Conservation (phyloP, 768 basidiomycete species). For the Boletus sp. region DNA sequence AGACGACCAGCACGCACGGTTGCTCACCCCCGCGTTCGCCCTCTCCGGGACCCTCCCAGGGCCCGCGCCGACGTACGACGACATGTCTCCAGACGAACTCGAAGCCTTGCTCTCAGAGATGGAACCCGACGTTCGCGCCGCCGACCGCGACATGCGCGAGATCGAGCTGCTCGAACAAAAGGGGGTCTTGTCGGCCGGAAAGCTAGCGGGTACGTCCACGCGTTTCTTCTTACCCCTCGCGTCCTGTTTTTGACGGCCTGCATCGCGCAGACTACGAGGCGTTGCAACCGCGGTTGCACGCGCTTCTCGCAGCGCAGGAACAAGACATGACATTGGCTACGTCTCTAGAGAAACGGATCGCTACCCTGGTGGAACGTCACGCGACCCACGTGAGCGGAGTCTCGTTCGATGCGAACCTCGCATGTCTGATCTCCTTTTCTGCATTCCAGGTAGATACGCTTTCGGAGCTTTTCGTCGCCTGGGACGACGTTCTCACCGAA, state of each 20-base stretch:
- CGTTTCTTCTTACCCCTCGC: background rate
- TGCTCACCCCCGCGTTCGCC: slow-evolving; percentile 74
- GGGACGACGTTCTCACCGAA: slow-evolving; percentile 76
- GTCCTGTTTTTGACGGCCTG: background rate
- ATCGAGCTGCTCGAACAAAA: slow-evolving; percentile 69
- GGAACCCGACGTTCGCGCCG: slow-evolving; percentile 80
- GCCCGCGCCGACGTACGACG: slow-evolving; percentile 52
- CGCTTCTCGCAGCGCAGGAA: slow-evolving; percentile 54
- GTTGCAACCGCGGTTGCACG: slow-evolving; percentile 66
- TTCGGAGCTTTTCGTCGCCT: slow-evolving; percentile 81
- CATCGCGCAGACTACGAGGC: slow-evolving; percentile 52
- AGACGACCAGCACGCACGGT: slow-evolving; percentile 79
- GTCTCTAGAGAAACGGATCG: slow-evolving; percentile 65
- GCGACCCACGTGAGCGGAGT: slow-evolving; percentile 57
- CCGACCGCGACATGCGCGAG: slow-evolving; percentile 79
- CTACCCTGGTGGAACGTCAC: slow-evolving; percentile 63
- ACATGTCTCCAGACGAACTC: slow-evolving; percentile 65
- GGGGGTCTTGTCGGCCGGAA: slow-evolving; percentile 71
- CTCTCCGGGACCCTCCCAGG: slow-evolving; percentile 60
- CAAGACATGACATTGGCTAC: slow-evolving; percentile 58
- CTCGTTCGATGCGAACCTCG: background rate
- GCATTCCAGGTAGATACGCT: slow-evolving; percentile 65
- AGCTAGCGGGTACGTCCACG: slow-evolving; percentile 50
- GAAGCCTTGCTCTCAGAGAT: slow-evolving; percentile 73
- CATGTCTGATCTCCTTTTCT: background rate